phyloP scores from a whole-genome alignment of 495 filamentous ascomycete species.

The Aspergillus funiculosus region DNA sequence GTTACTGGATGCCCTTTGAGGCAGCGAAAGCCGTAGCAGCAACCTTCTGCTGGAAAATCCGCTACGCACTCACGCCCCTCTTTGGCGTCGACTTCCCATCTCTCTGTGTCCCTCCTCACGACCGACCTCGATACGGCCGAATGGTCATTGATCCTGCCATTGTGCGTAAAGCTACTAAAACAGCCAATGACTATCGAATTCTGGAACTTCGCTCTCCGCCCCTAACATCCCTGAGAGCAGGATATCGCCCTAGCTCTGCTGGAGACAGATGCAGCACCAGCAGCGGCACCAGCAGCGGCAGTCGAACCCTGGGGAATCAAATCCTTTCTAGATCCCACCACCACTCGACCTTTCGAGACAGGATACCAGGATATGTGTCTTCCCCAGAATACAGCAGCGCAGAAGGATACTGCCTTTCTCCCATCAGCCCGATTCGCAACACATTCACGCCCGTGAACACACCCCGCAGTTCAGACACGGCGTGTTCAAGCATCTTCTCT shows the following conservation, averaged over 20 bases:
- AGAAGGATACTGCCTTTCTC: slow-evolving; percentile 28
- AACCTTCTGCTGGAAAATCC: slow-evolving; percentile 82
- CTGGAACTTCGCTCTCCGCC: slow-evolving; percentile 18
- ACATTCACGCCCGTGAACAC: slow-evolving; percentile 34
- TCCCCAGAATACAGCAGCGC: slow-evolving; percentile 20
- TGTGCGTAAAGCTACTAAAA: slow-evolving; percentile 48
- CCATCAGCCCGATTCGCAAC: slow-evolving; percentile 22
- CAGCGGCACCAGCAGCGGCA: background rate
- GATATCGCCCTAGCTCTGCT: slow-evolving; percentile 8
- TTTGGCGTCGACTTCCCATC: slow-evolving; percentile 77
- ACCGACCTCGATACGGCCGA: slow-evolving; percentile 51
- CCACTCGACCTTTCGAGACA: slow-evolving; percentile 8
- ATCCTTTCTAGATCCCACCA: slow-evolving; percentile 10
- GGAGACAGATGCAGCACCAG: background rate
- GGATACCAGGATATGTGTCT: slow-evolving; percentile 20
- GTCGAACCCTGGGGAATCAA: background rate
- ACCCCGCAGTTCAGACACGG: slow-evolving; percentile 24
- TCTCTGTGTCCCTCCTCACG: slow-evolving; percentile 57
- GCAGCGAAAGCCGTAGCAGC: slow-evolving; percentile 77
- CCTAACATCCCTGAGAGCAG: slow-evolving; percentile 3
- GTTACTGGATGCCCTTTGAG: slow-evolving; percentile 94
- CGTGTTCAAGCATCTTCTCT: slow-evolving; percentile 1
- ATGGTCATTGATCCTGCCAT: slow-evolving; percentile 65
- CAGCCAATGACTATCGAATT: slow-evolving; percentile 45
- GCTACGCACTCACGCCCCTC: slow-evolving; percentile 76